phyloP scores from a whole-genome alignment of 2,329 filamentous ascomycete species.

The Microdochium bolleyi region DNA sequence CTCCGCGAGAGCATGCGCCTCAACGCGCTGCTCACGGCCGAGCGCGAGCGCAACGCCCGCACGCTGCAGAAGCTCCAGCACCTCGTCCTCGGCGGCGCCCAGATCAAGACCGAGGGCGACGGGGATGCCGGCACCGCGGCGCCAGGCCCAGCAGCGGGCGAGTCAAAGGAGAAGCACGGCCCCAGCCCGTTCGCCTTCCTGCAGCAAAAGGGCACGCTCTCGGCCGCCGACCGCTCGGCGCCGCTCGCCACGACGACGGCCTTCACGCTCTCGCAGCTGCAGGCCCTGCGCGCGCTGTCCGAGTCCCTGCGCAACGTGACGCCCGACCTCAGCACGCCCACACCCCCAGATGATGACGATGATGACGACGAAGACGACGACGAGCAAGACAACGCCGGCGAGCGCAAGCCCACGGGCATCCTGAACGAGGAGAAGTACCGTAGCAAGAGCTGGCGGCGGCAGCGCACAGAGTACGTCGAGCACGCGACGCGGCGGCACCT shows the following conservation, averaged over 20 bases:
- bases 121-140: conserved; percentile 2
- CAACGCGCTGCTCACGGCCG: conserved; percentile 48
- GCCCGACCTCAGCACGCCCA: conserved; percentile 43
- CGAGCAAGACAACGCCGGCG: conserved; percentile 21
- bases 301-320: conserved; percentile 54
- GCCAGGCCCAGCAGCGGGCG: not conserved
- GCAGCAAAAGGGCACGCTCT: conserved; percentile 38
- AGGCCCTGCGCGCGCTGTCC: conserved; percentile 63
- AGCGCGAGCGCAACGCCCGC: conserved; percentile 34
- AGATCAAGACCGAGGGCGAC: conserved; percentile 14
- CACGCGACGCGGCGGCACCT: conserved; percentile 68
- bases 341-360: conserved; percentile 4
- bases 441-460: conserved; percentile 53
- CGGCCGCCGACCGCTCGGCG: conserved; percentile 39
- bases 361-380: conserved; percentile 19
- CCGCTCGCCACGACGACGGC: conserved; percentile 63
- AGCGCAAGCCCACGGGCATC: not conserved
- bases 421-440: conserved; percentile 17
- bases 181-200: conserved; percentile 46
- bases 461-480: conserved; percentile 79
- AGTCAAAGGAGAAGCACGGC: not conserved
- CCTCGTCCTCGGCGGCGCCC: conserved; percentile 13
- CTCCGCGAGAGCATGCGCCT: conserved; percentile 49
- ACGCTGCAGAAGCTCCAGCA: conserved; percentile 21
- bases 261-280: conserved; percentile 78